phyloP scores from a whole-genome alignment of 805 yeast genomes.

The Candida sphagnicola region DNA sequence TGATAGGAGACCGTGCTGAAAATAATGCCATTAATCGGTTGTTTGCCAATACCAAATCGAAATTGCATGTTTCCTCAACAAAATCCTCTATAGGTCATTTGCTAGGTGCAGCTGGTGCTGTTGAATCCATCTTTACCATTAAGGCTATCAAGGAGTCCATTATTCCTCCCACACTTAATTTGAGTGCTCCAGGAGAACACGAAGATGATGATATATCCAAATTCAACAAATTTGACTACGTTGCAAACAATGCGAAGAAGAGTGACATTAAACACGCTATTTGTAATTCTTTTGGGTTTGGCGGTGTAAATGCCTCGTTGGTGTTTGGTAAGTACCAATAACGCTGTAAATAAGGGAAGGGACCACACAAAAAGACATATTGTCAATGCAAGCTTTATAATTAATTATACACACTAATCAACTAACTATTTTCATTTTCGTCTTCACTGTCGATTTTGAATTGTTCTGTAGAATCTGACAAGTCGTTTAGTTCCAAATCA shows the following conservation, averaged over 20 bases:
- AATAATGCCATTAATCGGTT: slow-evolving; percentile 63
- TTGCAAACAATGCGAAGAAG: slow-evolving; percentile 41
- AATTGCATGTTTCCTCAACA: slow-evolving; percentile 65
- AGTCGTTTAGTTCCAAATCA: slow-evolving; percentile 9
- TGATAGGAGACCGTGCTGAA: slow-evolving; percentile 86
- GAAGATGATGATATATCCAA: slow-evolving; percentile 38
- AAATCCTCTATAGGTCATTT: slow-evolving; percentile 94
- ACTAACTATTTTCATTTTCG: too few species aligned
- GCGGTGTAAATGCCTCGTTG: slow-evolving; percentile 88
- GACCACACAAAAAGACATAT: too few species aligned
- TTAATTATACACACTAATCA: too few species aligned
- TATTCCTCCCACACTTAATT: slow-evolving; percentile 81
- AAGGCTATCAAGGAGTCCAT: slow-evolving; percentile 53
- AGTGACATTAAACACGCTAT: slow-evolving; percentile 54
- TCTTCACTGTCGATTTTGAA: slow-evolving; percentile 18
- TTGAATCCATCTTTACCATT: slow-evolving; percentile 81
- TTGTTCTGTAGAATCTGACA: slow-evolving; percentile 5
- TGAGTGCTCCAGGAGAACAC: slow-evolving; percentile 49
- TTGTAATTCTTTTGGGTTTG: slow-evolving; percentile 94
- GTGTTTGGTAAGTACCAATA: slow-evolving; percentile 34
- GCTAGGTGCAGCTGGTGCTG: slow-evolving; percentile 94
- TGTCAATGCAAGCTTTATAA: too few species aligned
- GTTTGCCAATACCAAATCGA: slow-evolving; percentile 29
- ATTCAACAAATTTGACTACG: slow-evolving; percentile 54
- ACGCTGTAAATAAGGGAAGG: background rate